A percentile compares a stretch with the other conserved stretches of the same genome.
Evolutionary conservation across 2,329 filamentous ascomycete species (phyloP).

Genomic region (Exophiala xenobiotica): DNA sequence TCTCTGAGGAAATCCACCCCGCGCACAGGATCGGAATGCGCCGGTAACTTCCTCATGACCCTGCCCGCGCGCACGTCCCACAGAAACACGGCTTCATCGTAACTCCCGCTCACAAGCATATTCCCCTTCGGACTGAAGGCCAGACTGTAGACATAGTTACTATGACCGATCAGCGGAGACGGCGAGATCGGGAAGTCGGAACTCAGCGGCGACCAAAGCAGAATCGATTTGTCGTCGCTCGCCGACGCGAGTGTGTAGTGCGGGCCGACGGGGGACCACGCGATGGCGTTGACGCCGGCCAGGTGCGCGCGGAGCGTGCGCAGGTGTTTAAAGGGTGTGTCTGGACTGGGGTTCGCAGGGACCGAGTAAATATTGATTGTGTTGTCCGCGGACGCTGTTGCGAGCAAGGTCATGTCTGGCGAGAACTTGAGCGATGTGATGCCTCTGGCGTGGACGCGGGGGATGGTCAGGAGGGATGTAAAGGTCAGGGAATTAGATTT

Average conservation of each 20-base stretch:
- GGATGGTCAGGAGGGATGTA: constrained; percentile 27
- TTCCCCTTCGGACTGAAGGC: constrained; percentile 98
- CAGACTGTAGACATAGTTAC: constrained; percentile 92
- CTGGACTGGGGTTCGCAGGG: constrained; percentile 37
- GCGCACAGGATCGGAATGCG: constrained; percentile 90
- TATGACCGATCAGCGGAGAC: constrained; percentile 71
- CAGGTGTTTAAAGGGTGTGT: constrained; percentile 71
- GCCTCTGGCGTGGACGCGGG: constrained; percentile 55
- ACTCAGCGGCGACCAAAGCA: constrained; percentile 75
- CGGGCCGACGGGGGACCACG: constrained; percentile 89
- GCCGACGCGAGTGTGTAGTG: constrained; percentile 73
- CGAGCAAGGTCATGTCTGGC: constrained; percentile 84
- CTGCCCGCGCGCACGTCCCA: constrained; percentile 91
- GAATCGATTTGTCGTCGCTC: constrained; percentile 93
- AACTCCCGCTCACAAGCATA: constrained; percentile 90
- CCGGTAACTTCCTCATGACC: constrained; percentile 85
- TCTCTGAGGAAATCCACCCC: constrained; percentile 92
- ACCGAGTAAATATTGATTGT: constrained; percentile 77
- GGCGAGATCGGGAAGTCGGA: constrained; percentile 54
- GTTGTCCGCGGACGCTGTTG: constrained; percentile 83
- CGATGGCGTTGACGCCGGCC: constrained; percentile 84
- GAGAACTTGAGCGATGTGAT: constrained; percentile 88
- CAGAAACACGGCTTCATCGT: constrained; percentile 94
- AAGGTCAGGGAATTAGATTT: constrained; percentile 22
- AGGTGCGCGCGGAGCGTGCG: constrained; percentile 92